Evolutionary conservation across 495 filamentous ascomycete genomes (phyloP), one percentile per base, ranked within the genome.

Genomic region (Chlorociboria aeruginascens): DNA sequence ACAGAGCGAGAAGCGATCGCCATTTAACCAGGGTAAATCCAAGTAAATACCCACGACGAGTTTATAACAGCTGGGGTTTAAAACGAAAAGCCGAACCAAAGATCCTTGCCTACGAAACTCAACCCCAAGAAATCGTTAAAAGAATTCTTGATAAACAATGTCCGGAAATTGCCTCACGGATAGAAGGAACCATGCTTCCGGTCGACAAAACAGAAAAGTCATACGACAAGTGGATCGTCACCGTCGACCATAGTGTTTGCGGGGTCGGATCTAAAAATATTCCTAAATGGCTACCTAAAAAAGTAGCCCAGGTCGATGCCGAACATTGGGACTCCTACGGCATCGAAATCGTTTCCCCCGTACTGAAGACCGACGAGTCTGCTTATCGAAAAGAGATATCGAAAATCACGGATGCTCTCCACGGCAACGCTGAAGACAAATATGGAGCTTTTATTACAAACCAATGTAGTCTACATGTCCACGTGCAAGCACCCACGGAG

Each of bases 381-480:
- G 20, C 20, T 25, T 25, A 25, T 25, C 20, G 20, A 25, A 4
- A 25, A 25, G 43, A 48, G 13, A 50, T 57, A 28, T 7, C 10
- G 3, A 6, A 47, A 20, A 44, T 57, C 8, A 1, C 53, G 7
- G 37, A 46, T 7, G 46, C 50, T 9, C 28, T 45, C 17, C 37
- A 32, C 10, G 50, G 42, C 20, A 16, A 10, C 8, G 16, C 33
- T 0, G 9, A 36, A 1, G n/a, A 45, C 12, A 34, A 14, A n/a
- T 34, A 43, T 30, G 50, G 43, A 7, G 41, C 50, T 9, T 57
- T 57, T 40, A 48, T 53, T 6, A 53, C 46, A 3, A 53, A 57
- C 35, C 50, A 53, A 48, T 50, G 49, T 32, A 46, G 46, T 8
- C 25, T 57, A 8, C 50, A 57, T 29, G 54, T 57, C 30, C 50